These are phyloP conservation scores for Colletotrichum simmondsii DNA, from an alignment of 2,329 filamentous ascomycete genomes.

Conservation along the genomic window DNA sequence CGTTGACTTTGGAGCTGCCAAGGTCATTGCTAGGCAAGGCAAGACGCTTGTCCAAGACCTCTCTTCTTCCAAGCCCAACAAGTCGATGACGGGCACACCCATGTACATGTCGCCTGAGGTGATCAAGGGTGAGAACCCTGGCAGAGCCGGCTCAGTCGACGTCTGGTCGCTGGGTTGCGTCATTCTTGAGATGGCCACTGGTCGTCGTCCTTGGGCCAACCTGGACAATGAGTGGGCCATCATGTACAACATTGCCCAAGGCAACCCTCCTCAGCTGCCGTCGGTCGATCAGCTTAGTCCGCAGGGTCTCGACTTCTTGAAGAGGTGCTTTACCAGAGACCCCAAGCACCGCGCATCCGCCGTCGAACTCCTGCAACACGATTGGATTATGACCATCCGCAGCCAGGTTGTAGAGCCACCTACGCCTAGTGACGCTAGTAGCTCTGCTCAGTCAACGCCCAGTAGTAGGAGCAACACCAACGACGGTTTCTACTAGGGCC, in stretches of 20 bases:
- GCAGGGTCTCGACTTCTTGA: conserved; percentile 87
- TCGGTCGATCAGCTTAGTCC: conserved; percentile 84
- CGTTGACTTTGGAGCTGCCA: conserved; percentile 97
- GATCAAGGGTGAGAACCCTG: conserved; percentile 87
- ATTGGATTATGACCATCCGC: conserved; percentile 82
- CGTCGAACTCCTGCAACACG: conserved; percentile 90
- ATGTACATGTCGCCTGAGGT: conserved; percentile 99
- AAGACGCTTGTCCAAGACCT: conserved; percentile 81
- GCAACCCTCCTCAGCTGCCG: conserved; percentile 90
- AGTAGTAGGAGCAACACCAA: conserved; percentile 32
- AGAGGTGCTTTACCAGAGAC: conserved; percentile 87
- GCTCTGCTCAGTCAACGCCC: conserved; percentile 48
- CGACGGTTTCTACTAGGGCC: conserved; percentile 36
- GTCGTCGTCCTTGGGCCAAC: conserved; percentile 91
- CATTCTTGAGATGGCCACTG: conserved; percentile 97
- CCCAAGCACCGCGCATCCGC: conserved; percentile 83
- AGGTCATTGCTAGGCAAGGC: conserved; percentile 93
- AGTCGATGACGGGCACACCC: conserved; percentile 96
- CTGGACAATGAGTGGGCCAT: conserved; percentile 99
- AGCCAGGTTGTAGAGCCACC: conserved; percentile 72
- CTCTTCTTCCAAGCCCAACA: conserved; percentile 74
- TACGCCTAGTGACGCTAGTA: conserved; percentile 68
- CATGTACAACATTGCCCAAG: conserved; percentile 99
- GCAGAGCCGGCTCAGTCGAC: conserved; percentile 88
- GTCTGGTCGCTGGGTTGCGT: conserved; percentile 98